Base-by-base conservation (phyloP, 768 basidiomycete species). In the Psilocybe cubensis region DNA sequence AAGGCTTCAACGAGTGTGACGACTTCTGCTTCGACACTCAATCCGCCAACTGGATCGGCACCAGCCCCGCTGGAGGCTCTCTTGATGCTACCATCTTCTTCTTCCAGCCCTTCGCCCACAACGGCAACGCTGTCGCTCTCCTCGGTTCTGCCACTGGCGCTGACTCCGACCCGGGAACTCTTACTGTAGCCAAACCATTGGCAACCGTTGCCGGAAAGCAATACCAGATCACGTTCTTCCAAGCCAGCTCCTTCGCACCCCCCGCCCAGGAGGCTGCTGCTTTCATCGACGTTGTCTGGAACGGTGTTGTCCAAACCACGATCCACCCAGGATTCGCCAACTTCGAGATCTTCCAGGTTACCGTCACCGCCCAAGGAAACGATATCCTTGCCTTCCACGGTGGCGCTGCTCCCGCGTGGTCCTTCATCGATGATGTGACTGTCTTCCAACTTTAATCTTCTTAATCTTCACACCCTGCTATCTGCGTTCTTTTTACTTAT, bases 351-450 rank as follows among this genome's bases (percentile, higher is more conserved):
- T 72, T 72, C 59, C 65, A 74, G 44, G 71, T 73, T 42, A 47
- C 56, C 0, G 80, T 78, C 9, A 65, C 64, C 0, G 80, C 68
- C 3, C 59, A 54, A 20, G 77, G 78, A 14, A 70, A 64, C 23
- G 78, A 79, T 57, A 61, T 67, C 12, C 66, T 79, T 40, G 68
- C 73, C 0, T 75, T 79, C 69, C 69, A 68, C 40, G 81, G 81
- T 21, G 80, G 79, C 0, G 66, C 63, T 12, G 79, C 79, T 9
- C 81, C 81, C 5, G 76, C 79, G 9, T 82, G 77, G 77, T 73
- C 74, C 12, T 82, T 81, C 68, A 69, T 82, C 50, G 81, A 82
- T 63, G 79, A 81, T 60, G 61, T 79, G 33, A 51, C 63, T 12
- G 67, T 74, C 17, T 74, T 70, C 59, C 46, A 65, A 44, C 56